Percentiles rank a stretch among this genome's conserved stretches.
phyloP scores from a whole-genome alignment of 495 filamentous ascomycete genomes.

The Saxispiralis lemnorum region DNA sequence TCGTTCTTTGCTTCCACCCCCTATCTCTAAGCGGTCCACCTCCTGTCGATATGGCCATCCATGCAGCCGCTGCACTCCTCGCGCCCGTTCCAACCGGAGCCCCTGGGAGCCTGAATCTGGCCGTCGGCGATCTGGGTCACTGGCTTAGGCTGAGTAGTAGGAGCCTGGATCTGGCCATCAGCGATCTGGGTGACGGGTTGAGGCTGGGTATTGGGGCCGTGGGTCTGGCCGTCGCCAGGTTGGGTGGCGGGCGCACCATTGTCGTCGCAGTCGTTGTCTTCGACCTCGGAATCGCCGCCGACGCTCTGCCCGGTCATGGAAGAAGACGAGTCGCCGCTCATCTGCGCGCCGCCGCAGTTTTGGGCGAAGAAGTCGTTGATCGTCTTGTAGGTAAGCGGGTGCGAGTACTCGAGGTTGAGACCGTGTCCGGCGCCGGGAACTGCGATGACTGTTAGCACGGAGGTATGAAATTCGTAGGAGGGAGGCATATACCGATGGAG shows the following conservation, averaged over 20 bases:
- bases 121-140: constrained; percentile 2
- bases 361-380: constrained; percentile 12
- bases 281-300: too few relatives aligned
- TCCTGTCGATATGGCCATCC: too few relatives aligned
- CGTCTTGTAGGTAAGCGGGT: constrained; percentile 8
- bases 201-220: background rate
- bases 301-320: too few relatives aligned
- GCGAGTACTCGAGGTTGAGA: constrained; percentile 15
- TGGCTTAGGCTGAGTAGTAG: background rate
- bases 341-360: constrained; percentile 1
- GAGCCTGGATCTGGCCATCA: constrained; percentile 1
- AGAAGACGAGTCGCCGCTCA: too few relatives aligned
- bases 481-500: too few relatives aligned
- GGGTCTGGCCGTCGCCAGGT: background rate
- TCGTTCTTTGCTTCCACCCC: too few relatives aligned
- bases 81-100: too few relatives aligned
- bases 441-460: constrained; percentile 1
- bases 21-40: too few relatives aligned
- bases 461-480: background rate
- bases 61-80: too few relatives aligned
- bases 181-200: background rate
- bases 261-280: too few relatives aligned
- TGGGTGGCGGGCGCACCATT: too few relatives aligned
- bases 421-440: constrained; percentile 16
- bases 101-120: constrained; percentile 1